Evolutionary conservation across 208 protist genomes (phyloP).

Genomic region (Trypanosoma caninum): DNA sequence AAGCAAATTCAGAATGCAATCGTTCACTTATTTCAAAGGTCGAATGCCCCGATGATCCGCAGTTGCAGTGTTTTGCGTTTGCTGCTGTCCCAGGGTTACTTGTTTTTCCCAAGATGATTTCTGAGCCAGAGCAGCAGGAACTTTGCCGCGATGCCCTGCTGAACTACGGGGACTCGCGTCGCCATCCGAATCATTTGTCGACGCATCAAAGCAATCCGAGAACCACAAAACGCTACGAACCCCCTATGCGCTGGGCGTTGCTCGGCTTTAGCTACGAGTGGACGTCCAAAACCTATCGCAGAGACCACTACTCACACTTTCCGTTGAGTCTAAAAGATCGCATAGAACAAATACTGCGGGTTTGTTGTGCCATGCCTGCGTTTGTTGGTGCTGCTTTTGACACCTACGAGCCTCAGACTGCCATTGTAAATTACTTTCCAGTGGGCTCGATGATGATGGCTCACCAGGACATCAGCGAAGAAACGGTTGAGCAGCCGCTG

Average conservation of each 20-base stretch:
- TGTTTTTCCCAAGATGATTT: conserved; percentile 55
- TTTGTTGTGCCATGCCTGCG: conserved; percentile 31
- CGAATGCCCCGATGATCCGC: conserved; percentile 13
- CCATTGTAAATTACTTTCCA: conserved; percentile 90
- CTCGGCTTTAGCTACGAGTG: conserved; percentile 89
- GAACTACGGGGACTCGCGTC: conserved; percentile 49
- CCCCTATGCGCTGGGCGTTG: conserved; percentile 86
- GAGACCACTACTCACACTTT: conserved; percentile 50
- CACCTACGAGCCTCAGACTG: conserved; percentile 78
- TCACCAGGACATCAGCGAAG: conserved; percentile 88
- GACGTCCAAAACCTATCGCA: conserved; percentile 75
- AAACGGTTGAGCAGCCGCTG: conserved; percentile 64
- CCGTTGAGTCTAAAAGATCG: conserved; percentile 35
- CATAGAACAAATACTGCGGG: conserved; percentile 40
- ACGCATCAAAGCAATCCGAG: conserved; percentile 62
- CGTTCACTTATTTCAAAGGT: conserved; percentile 32
- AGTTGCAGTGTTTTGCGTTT: conserved; percentile 66
- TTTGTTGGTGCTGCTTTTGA: conserved; percentile 7
- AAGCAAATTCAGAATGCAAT: conserved; percentile 58
- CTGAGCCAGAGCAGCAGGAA: conserved; percentile 42
- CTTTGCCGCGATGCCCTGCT: conserved; percentile 60
- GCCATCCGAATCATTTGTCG: conserved; percentile 79
- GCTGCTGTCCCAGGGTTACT: conserved; percentile 61
- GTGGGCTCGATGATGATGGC: conserved; percentile 88
- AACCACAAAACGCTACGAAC: conserved; percentile 63